phyloP scores from a whole-genome alignment of 1,139 yeast species.

The Nadsonia starkeyi-henricii region DNA sequence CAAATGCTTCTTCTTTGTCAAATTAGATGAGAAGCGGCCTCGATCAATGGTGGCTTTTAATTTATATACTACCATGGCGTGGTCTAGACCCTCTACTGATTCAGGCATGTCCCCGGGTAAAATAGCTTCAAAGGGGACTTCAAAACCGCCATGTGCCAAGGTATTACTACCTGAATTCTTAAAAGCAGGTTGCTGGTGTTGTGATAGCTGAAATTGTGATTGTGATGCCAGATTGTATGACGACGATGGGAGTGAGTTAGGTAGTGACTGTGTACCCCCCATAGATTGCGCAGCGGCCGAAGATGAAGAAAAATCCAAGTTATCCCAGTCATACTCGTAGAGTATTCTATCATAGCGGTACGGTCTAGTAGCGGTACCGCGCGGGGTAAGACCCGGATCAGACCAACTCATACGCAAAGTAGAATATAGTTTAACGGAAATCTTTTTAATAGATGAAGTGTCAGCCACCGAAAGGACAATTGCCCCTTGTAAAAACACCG shows the following conservation, averaged over 20 bases:
- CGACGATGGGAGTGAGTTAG: not conserved
- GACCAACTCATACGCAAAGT: constrained; percentile 39
- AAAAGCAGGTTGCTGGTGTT: not conserved
- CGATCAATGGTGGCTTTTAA: constrained; percentile 73
- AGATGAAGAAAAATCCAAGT: not conserved
- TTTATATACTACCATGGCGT: constrained; percentile 66
- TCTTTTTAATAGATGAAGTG: constrained; percentile 51
- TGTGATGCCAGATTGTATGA: not conserved
- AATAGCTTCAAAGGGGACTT: constrained; percentile 75
- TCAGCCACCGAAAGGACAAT: constrained; percentile 68
- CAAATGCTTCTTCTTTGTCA: constrained; percentile 57
- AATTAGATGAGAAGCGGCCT: constrained; percentile 56
- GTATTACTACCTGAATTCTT: constrained; percentile 4
- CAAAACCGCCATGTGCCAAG: constrained; percentile 67
- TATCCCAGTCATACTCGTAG: constrained; percentile 70
- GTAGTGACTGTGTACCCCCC: not conserved
- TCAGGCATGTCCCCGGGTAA: constrained; percentile 80
- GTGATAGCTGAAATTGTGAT: not conserved
- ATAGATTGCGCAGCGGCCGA: not conserved
- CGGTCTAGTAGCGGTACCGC: not conserved
- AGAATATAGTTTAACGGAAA: constrained; percentile 52
- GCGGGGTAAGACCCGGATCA: constrained; percentile 19
- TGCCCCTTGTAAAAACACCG: constrained; percentile 62
- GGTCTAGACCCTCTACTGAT: constrained; percentile 81
- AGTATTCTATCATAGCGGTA: constrained; percentile 45